Evolutionary conservation across 2,329 filamentous ascomycete species (phyloP), one percentile per base, ranked within the genome.

Genomic region (Aspergillus jensenii): DNA sequence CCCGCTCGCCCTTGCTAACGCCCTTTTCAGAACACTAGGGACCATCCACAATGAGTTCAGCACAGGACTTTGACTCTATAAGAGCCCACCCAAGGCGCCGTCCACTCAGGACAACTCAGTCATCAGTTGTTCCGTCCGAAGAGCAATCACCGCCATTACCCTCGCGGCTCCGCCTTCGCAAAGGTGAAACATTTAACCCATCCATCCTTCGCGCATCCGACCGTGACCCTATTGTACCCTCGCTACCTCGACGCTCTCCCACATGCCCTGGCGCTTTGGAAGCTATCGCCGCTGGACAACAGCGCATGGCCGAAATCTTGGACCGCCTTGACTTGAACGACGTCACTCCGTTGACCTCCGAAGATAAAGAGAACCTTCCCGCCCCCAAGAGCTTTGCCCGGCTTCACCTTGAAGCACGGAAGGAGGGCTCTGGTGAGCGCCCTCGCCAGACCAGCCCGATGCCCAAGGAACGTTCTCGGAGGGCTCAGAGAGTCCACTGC

Each of bases 251-350:
- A 65, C 87, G 89, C 59, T 87, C 89, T 50, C 86, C 89, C 66
- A 90, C 88, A 35, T 78, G 69, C 57, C 70, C 74, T 40, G 67
- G 65, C 50, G 67, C 74, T 63, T 78, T 91, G 59, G 88, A 91
- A 76, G 87, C 89, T 56, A 82, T 90, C 72, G 86, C 87, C 68
- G 85, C 87, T 62, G 84, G 87, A 67, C 82, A 85, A 70, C 85
- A 88, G 69, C 88, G 88, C 65, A 86, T 88, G 73, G 86, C 85
- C 64, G 74, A 89, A 69, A 84, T 87, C 64, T 77, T 91, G 55
- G 84, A 81, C 74, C 81, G 84, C 65, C 84, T 91, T 66, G 87
- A 90, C 71, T 83, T 75, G 80, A 82, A 68, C 77, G 88, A 58
- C 76, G 82, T 64, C 76, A 82, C 66, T 15, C 62, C 65, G 67